These are phyloP conservation scores for Dactylonectria estremocensis DNA, from an alignment of 2,329 filamentous ascomycete species.

Conservation along the genomic window DNA sequence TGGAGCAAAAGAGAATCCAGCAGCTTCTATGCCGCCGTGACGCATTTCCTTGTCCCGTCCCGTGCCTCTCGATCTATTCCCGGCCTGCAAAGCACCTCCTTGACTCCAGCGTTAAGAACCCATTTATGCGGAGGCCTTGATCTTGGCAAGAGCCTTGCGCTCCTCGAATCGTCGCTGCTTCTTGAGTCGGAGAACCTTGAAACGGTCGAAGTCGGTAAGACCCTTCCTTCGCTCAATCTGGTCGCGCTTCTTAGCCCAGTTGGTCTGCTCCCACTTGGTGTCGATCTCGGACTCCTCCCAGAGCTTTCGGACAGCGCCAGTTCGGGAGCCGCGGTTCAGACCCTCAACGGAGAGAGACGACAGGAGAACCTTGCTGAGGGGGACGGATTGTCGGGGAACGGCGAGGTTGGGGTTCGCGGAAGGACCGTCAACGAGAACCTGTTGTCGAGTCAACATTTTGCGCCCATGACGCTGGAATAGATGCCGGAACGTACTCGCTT, in stretches of 20 bases:
- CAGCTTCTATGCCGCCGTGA: constrained; percentile 64
- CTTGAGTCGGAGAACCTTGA: constrained; percentile 99
- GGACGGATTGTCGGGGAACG: constrained; percentile 89
- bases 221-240: constrained; percentile 89
- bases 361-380: constrained; percentile 88
- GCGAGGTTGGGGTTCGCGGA: constrained; percentile 83
- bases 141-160: constrained; percentile 95
- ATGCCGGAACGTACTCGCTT: constrained; percentile 88
- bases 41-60: constrained; percentile 55
- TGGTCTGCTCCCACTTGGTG: constrained; percentile 90
- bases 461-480: constrained; percentile 25
- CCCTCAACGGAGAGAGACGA: constrained; percentile 90
- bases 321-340: constrained; percentile 88
- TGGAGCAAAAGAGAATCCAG: constrained; percentile 72
- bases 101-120: constrained; percentile 54
- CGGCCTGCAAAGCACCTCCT: constrained; percentile 53
- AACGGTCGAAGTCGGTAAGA: constrained; percentile 98
- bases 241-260: constrained; percentile 94
- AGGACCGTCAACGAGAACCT: constrained; percentile 98
- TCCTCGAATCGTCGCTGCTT: constrained; percentile 99
- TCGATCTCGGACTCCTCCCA: constrained; percentile 96
- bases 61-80: constrained; percentile 57
- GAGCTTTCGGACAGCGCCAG: constrained; percentile 84
- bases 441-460: constrained; percentile 48
- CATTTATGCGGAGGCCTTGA: constrained; percentile 84